phyloP scores from a whole-genome alignment of 75 land plant species.

The Selaginella tamariscina region DNA sequence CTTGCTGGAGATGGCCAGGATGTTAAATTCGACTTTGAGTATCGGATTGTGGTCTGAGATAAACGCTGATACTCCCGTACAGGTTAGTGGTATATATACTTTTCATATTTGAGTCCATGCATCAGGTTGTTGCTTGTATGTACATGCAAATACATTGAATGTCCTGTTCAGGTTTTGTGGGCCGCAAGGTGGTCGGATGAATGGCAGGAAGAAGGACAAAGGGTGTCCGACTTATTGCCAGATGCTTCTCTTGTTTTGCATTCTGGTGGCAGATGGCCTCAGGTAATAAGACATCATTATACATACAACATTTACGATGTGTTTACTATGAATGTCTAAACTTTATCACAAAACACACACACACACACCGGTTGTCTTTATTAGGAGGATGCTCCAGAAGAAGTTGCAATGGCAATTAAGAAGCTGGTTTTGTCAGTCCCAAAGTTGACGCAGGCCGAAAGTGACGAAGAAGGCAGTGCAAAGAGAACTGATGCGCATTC shows the following conservation, averaged over 20 bases:
- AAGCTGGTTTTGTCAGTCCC: background rate
- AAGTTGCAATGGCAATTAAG: background rate
- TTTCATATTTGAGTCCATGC: no score
- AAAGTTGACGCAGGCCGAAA: no score
- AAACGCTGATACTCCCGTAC: no score
- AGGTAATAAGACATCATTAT: slow-evolving; percentile 30
- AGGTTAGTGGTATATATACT: no score
- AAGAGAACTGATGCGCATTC: no score
- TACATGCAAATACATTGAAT: slow-evolving; percentile 19
- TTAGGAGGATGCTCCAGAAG: background rate
- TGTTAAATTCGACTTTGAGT: slow-evolving; percentile 52
- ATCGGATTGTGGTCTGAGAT: slow-evolving; percentile 41
- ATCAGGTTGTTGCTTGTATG: background rate
- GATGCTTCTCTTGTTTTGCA: slow-evolving; percentile 39
- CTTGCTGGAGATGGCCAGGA: slow-evolving; percentile 36
- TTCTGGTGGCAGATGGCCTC: slow-evolving; percentile 84
- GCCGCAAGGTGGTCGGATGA: slow-evolving; percentile 43
- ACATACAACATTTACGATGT: background rate
- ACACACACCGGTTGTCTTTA: background rate
- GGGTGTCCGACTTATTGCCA: slow-evolving; percentile 35
- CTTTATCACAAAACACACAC: no score
- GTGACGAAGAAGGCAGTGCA: no score
- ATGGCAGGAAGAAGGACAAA: slow-evolving; percentile 50
- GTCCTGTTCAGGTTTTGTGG: slow-evolving; percentile 66
- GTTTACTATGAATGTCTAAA: background rate